These are phyloP conservation scores for Spathaspora arborariae DNA, from an alignment of 805 yeast species.

Conservation along the genomic window DNA sequence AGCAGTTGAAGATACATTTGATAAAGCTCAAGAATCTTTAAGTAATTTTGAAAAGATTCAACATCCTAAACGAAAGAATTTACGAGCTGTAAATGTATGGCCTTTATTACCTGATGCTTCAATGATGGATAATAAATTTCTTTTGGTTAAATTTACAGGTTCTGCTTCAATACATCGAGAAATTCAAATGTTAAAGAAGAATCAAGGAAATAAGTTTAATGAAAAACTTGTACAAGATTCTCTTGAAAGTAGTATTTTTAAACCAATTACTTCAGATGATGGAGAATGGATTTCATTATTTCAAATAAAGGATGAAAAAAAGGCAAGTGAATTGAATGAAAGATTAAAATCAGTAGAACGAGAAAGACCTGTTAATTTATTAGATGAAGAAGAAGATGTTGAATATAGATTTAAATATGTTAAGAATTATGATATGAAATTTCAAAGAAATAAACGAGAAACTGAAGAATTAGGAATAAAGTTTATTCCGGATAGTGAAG, in stretches of 20 bases:
- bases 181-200: slow-evolving; percentile 23
- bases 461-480: slow-evolving; percentile 67
- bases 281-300: slow-evolving; percentile 71
- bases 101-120: slow-evolving; percentile 85
- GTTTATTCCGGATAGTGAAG: slow-evolving; percentile 37
- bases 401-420: slow-evolving; percentile 56
- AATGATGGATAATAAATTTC: slow-evolving; percentile 76
- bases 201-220: slow-evolving; percentile 24
- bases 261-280: slow-evolving; percentile 68
- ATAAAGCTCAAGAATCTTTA: slow-evolving; percentile 47
- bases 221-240: slow-evolving; percentile 31
- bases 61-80: slow-evolving; percentile 76
- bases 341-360: slow-evolving; percentile 37
- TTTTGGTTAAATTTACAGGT: slow-evolving; percentile 59
- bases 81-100: slow-evolving; percentile 76
- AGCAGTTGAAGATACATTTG: slow-evolving; percentile 78
- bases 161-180: slow-evolving; percentile 48
- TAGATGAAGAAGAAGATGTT: slow-evolving; percentile 42
- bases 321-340: slow-evolving; percentile 20
- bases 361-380: slow-evolving; percentile 38
- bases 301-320: slow-evolving; percentile 18
- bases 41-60: slow-evolving; percentile 43
- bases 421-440: slow-evolving; percentile 78
- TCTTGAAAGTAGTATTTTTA: slow-evolving; percentile 60
- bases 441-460: slow-evolving; percentile 41